Conservation (phyloP, 2,329 filamentous ascomycete species). For the Acrocalymma vagum region DNA sequence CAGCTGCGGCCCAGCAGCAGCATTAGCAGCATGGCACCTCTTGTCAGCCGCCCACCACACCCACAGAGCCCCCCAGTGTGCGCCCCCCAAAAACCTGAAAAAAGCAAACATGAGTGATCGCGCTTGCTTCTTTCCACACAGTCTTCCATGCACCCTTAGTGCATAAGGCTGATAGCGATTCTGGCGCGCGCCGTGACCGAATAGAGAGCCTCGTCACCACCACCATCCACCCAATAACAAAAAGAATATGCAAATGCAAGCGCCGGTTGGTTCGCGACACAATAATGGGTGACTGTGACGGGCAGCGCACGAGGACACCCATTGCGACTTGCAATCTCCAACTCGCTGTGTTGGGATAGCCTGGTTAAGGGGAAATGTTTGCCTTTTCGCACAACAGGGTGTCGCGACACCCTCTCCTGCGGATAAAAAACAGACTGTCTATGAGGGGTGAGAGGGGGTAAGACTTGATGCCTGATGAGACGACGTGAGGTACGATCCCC, state of each 20-base stretch:
- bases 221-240: slow-evolving; percentile 17
- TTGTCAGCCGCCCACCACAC: slow-evolving; percentile 17
- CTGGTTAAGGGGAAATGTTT: slow-evolving; percentile 1
- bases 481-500: slow-evolving; percentile 24
- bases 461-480: slow-evolving; percentile 21
- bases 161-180: slow-evolving; percentile 23
- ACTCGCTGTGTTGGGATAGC: slow-evolving; percentile 4
- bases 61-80: neutral
- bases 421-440: too few relatives aligned
- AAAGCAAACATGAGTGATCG: slow-evolving; percentile 15
- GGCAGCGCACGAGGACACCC: slow-evolving; percentile 8
- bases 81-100: slow-evolving; percentile 10
- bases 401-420: too few relatives aligned
- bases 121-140: slow-evolving; percentile 23
- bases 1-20: too few relatives aligned
- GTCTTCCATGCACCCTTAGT: slow-evolving; percentile 17
- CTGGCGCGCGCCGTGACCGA: slow-evolving; percentile 7
- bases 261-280: slow-evolving; percentile 17
- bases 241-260: slow-evolving; percentile 11
- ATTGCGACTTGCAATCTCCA: slow-evolving; percentile 7
- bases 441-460: slow-evolving; percentile 16
- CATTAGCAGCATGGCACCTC: slow-evolving; percentile 10
- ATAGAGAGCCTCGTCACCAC: too few relatives aligned
- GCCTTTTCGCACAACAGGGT: slow-evolving; percentile 11
- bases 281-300: slow-evolving; percentile 18